These are phyloP conservation scores for Syzygium syzygioides DNA, from an alignment of 441 rosid genomes.

Conservation along the genomic window DNA sequence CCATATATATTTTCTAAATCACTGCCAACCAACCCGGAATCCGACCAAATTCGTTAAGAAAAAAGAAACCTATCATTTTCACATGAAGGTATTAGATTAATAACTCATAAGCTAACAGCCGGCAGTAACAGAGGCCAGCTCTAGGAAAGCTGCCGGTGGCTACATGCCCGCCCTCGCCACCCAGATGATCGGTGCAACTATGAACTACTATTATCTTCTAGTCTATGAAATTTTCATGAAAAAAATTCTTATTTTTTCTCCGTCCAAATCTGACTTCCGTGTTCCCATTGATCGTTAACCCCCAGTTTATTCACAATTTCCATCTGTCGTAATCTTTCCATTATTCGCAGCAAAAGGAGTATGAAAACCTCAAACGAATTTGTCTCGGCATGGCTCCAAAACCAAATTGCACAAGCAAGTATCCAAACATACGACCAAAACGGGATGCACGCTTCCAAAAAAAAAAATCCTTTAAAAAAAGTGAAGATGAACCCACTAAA, in stretches of 20 bases:
- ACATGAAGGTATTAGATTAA: not conserved
- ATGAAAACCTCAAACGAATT: not conserved
- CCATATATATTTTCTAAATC: not conserved
- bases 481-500: not conserved
- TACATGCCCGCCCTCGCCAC: not conserved
- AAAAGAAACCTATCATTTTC: not conserved
- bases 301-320: not conserved
- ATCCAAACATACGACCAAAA: not conserved
- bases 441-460: not conserved
- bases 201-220: not conserved
- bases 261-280: not conserved
- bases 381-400: not conserved
- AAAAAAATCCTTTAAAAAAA: not conserved
- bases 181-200: not conserved
- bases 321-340: not conserved
- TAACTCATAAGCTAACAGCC: not conserved
- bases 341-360: not conserved
- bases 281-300: not conserved
- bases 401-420: not conserved
- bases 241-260: not conserved
- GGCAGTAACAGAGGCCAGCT: not conserved
- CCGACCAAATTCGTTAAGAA: not conserved
- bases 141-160: not conserved
- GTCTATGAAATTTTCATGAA: not conserved
- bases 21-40: not conserved